Conservation (phyloP, 2,329 filamentous ascomycete genomes). For the Lachnellula willkommii region DNA sequence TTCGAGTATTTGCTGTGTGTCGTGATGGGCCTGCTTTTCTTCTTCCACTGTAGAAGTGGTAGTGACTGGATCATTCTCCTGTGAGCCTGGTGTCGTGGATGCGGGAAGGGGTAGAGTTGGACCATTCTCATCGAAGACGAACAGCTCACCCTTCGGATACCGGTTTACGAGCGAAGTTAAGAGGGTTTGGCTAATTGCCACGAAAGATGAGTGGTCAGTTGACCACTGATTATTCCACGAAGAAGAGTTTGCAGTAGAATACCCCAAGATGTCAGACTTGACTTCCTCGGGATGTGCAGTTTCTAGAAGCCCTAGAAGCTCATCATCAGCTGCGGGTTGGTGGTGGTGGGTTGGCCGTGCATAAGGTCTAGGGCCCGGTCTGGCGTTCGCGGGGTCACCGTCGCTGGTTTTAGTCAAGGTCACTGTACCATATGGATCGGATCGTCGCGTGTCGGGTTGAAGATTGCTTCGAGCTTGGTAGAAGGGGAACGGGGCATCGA, state of each 20-base stretch:
- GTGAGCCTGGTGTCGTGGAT: background rate
- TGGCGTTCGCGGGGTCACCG: background rate
- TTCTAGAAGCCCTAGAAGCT: no score
- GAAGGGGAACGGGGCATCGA: constrained; percentile 25
- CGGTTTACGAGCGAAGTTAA: constrained; percentile 19
- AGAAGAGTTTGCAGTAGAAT: constrained; percentile 18
- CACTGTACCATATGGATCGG: constrained; percentile 3
- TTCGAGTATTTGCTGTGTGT: constrained; percentile 19
- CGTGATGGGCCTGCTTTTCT: constrained; percentile 7
- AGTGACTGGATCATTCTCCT: background rate
- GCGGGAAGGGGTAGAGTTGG: constrained; percentile 9
- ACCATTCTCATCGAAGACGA: constrained; percentile 24
- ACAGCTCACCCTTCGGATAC: constrained; percentile 27
- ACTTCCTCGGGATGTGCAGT: no score
- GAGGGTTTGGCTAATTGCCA: constrained; percentile 19
- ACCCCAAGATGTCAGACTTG: constrained; percentile 25
- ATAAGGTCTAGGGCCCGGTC: constrained; percentile 16
- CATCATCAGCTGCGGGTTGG: background rate
- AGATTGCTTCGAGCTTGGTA: constrained; percentile 23
- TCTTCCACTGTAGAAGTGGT: background rate
- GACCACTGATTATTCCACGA: constrained; percentile 15
- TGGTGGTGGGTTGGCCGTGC: background rate
- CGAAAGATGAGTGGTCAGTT: constrained; percentile 6
- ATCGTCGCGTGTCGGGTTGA: constrained; percentile 15
- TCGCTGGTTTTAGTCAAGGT: constrained; percentile 11